A percentile compares a stretch with the other conserved stretches of the same genome.
phyloP scores from a whole-genome alignment of 2,329 filamentous ascomycete species.

The Leptographium flavum region DNA sequence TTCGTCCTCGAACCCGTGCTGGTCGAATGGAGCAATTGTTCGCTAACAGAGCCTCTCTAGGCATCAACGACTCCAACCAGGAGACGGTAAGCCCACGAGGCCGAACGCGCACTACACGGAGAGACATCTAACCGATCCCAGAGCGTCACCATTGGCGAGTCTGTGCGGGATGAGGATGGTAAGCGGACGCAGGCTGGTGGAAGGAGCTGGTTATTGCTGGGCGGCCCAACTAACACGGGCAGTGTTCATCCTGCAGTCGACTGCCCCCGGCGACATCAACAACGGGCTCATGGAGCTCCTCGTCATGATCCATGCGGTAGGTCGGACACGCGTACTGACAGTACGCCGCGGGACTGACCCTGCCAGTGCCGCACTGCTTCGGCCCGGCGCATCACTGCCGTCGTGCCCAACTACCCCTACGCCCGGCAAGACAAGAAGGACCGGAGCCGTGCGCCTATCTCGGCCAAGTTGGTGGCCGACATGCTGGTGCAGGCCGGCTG shows the following conservation, averaged over 20 bases:
- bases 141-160: conserved; percentile 88
- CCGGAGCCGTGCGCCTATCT: conserved; percentile 64
- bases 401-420: conserved; percentile 77
- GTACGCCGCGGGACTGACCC: too few species aligned
- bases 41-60: conserved; percentile 2
- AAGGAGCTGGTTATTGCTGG: background rate
- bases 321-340: too few species aligned
- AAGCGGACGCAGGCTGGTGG: background rate
- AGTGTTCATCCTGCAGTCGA: conserved; percentile 89
- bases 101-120: background rate
- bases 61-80: conserved; percentile 71
- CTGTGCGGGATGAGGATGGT: conserved; percentile 86
- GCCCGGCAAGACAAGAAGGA: conserved; percentile 90
- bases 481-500: conserved; percentile 84
- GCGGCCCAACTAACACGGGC: background rate
- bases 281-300: conserved; percentile 96
- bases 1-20: background rate
- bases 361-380: conserved; percentile 13
- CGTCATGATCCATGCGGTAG: conserved; percentile 81
- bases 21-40: background rate
- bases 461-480: conserved; percentile 88
- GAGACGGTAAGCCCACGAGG: conserved; percentile 36
- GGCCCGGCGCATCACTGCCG: conserved; percentile 13
- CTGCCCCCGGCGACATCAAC: conserved; percentile 90
- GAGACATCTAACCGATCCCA: background rate